phyloP scores from a whole-genome alignment of 1,284 basidiomycete species.

The Cutaneotrichosporon spelunceum region DNA sequence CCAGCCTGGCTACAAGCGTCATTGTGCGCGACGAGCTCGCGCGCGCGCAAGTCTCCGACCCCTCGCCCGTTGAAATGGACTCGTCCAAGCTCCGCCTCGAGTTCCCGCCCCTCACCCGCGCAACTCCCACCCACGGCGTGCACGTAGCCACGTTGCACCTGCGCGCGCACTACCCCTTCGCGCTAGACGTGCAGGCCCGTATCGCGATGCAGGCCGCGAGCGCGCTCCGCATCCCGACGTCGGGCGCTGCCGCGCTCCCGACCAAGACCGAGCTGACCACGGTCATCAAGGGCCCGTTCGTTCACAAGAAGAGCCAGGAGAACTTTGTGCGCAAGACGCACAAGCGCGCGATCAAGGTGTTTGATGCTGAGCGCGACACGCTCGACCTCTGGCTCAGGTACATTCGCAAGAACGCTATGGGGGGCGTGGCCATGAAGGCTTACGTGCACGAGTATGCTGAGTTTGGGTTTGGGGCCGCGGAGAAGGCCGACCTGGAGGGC shows the following conservation, averaged over 20 bases:
- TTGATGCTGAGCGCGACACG: conserved; percentile 76
- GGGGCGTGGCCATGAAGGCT: conserved; percentile 81
- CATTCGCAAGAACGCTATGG: conserved; percentile 69
- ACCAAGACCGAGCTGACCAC: conserved; percentile 80
- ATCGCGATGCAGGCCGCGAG: conserved; percentile 81
- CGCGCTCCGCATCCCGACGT: conserved; percentile 76
- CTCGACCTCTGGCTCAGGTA: conserved; percentile 81
- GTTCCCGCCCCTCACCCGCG: conserved; percentile 17
- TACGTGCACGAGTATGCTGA: conserved; percentile 72
- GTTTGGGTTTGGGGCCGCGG: conserved; percentile 61
- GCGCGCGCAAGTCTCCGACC: background rate
- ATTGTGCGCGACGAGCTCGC: background rate
- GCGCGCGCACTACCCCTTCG: conserved; percentile 66
- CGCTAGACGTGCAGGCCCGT: conserved; percentile 74
- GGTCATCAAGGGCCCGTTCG: conserved; percentile 80
- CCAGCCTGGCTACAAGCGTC: background rate
- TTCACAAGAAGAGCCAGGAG: conserved; percentile 92
- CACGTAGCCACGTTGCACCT: conserved; percentile 83
- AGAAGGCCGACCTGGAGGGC: conserved; percentile 47
- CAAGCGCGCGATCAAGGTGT: conserved; percentile 83
- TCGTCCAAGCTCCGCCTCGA: background rate
- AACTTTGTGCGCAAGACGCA: conserved; percentile 87
- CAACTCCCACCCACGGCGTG: conserved; percentile 59
- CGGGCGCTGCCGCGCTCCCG: conserved; percentile 67
- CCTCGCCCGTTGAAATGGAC: background rate